Conservation (phyloP, 208 protist species). For the Porcisia deanei region DNA sequence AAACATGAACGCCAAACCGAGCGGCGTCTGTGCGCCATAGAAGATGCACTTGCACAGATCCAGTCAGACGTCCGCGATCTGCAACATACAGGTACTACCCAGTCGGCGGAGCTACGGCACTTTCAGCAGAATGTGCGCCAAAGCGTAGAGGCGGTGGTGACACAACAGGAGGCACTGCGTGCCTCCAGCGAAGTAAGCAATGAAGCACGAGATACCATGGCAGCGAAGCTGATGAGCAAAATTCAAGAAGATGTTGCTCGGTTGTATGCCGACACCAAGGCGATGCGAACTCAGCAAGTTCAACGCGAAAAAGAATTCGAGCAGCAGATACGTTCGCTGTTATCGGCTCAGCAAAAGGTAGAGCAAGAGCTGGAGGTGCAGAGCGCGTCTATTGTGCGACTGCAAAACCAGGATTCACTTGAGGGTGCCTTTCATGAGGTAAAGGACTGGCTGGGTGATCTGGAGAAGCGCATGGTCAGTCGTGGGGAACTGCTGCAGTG, state of each 20-base stretch:
- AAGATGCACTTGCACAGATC: slow-evolving; percentile 6
- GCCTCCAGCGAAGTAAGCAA: not conserved
- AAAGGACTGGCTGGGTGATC: slow-evolving; percentile 81
- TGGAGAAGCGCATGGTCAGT: slow-evolving; percentile 65
- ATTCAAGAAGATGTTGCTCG: slow-evolving; percentile 8
- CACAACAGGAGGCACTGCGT: slow-evolving; percentile 12
- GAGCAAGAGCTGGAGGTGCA: slow-evolving; percentile 36
- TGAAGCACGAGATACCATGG: not conserved
- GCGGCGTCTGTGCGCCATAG: slow-evolving; percentile 18
- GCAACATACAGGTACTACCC: not conserved
- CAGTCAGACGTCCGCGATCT: slow-evolving; percentile 18
- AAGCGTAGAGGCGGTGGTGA: not conserved
- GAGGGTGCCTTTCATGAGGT: slow-evolving; percentile 73
- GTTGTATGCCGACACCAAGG: slow-evolving; percentile 19
- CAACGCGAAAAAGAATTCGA: slow-evolving; percentile 9
- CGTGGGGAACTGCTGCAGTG: slow-evolving; percentile 61
- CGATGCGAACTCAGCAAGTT: slow-evolving; percentile 7
- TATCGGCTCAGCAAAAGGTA: slow-evolving; percentile 9
- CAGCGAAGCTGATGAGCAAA: slow-evolving; percentile 3
- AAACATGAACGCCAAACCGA: slow-evolving; percentile 13
- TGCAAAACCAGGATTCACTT: slow-evolving; percentile 44
- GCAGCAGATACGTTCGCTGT: slow-evolving; percentile 18
- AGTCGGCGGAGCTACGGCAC: not conserved
- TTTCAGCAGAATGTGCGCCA: slow-evolving; percentile 7
- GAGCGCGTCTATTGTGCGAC: slow-evolving; percentile 34